Percentiles rank a stretch among this genome's conserved stretches.
Evolutionary conservation across 768 basidiomycete species (phyloP).

Genomic region (Tubosaeta sp.): DNA sequence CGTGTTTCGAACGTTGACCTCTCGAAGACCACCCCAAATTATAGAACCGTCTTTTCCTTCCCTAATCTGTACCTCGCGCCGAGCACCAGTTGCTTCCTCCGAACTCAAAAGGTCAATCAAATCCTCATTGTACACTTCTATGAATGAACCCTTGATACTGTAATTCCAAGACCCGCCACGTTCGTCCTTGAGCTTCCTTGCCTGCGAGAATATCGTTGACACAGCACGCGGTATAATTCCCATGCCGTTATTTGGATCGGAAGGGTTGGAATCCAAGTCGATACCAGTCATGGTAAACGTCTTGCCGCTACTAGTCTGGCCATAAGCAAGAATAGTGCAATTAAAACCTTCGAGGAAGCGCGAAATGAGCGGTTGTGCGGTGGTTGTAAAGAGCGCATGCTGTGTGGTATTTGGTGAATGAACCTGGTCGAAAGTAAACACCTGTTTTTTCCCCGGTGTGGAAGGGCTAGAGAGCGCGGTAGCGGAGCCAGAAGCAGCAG

Average conservation of each 20-base stretch:
- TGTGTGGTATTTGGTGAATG: slow-evolving; percentile 84
- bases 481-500: slow-evolving; percentile 48
- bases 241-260: slow-evolving; percentile 79
- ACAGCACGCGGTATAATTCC: slow-evolving; percentile 96
- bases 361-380: slow-evolving; percentile 78
- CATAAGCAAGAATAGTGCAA: slow-evolving; percentile 58
- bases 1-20: slow-evolving; percentile 80
- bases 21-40: slow-evolving; percentile 93
- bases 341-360: slow-evolving; percentile 94
- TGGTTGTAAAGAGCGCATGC: slow-evolving; percentile 78
- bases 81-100: slow-evolving; percentile 60
- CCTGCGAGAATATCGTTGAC: slow-evolving; percentile 77
- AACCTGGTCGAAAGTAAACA: slow-evolving; percentile 93
- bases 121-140: slow-evolving; percentile 99
- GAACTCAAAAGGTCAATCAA: slow-evolving; percentile 88
- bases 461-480: slow-evolving; percentile 44
- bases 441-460: slow-evolving; percentile 68
- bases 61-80: slow-evolving; percentile 89
- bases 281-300: slow-evolving; percentile 93
- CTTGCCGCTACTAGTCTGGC: slow-evolving; percentile 34
- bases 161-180: slow-evolving; percentile 74
- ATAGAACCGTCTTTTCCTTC: slow-evolving; percentile 98
- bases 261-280: slow-evolving; percentile 83
- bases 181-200: slow-evolving; percentile 72
- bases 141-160: slow-evolving; percentile 83